Evolutionary conservation across 75 land plant genomes (phyloP).

Genomic region (Selaginella tamariscina): DNA sequence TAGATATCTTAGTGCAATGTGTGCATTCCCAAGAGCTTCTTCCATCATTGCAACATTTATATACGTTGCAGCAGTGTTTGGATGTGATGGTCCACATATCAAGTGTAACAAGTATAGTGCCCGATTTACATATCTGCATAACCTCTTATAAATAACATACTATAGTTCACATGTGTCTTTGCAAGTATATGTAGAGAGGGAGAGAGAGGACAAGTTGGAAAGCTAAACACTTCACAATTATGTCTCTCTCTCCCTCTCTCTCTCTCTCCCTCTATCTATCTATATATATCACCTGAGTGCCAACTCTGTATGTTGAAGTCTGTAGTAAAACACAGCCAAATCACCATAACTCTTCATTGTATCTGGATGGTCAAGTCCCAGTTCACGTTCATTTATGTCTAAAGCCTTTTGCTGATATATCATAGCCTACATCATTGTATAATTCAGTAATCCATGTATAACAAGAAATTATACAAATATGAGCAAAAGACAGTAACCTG

Average conservation of each 20-base stretch:
- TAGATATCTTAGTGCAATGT: constrained; percentile 6
- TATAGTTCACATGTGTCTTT: too few species aligned
- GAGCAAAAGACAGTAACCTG: background rate
- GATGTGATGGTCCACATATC: constrained; percentile 7
- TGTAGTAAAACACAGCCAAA: constrained; percentile 13
- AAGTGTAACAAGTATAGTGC: constrained; percentile 4
- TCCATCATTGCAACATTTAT: constrained; percentile 11
- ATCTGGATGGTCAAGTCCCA: constrained; percentile 11
- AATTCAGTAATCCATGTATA: too few species aligned
- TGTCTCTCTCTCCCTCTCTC: too few species aligned
- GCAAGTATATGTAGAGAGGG: too few species aligned
- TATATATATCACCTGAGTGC: background rate
- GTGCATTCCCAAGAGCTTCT: constrained; percentile 10
- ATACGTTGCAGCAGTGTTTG: constrained; percentile 9
- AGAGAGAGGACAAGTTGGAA: too few species aligned
- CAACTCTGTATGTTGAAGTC: constrained; percentile 11
- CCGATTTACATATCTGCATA: constrained; percentile 9
- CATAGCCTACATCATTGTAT: constrained; percentile 2
- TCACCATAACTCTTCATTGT: constrained; percentile 13
- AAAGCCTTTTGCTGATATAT: constrained; percentile 10
- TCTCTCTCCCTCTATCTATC: too few species aligned
- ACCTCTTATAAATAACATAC: background rate
- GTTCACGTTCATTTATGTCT: constrained; percentile 12
- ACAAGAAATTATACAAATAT: too few species aligned
- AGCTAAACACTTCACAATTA: too few species aligned